Base-by-base conservation (phyloP, 257 asterid genomes). In the Linderniella brevidens region DNA sequence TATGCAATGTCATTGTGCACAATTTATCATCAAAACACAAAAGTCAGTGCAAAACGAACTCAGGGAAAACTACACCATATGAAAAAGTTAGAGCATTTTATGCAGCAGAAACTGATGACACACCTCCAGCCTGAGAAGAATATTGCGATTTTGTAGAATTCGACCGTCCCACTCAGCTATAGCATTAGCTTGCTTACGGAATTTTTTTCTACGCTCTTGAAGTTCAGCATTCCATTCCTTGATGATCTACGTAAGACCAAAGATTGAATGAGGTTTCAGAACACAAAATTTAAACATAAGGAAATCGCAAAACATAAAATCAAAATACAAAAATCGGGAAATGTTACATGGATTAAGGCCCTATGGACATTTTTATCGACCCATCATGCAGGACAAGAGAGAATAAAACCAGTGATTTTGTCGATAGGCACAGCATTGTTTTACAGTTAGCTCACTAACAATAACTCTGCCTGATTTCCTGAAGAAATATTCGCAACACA, bases 161-260 rank as follows among this genome's bases (percentile, higher is more conserved):
- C 85, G 77, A 39, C 74, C 78, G 65, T 90, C 99, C 99, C 99
- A 90, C 58, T 79, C 96, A 52, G 96, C 99, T 46, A 90, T 75
- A 48, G 92, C 94, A 73, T 71, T 81, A 64, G 96, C 96, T 60
- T 90, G 92, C 62, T 81, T 90, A 56, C 77, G 80, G 64, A 90
- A 90, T 58, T 77, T 85, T 11, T 77, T 78, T 58, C 93, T 65
- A 40, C 93, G 96, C 68, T 90, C 94, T 63, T 81, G 96, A 36
- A 90, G 82, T 72, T 90, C 99, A 46, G 82, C 50, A 60, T 85
- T 81, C 99, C 96, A 90, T 54, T 81, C 96, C 76, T 90, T 90
- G 70, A 90, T 79, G 66, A 90, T 85, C 99, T 90, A 59, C 64
- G 68, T 39, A 55, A 45, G 35, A 14, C 47, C 44, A 41, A 40